phyloP scores from a whole-genome alignment of 148 eudicot species.

The Nepenthes gracilis region DNA sequence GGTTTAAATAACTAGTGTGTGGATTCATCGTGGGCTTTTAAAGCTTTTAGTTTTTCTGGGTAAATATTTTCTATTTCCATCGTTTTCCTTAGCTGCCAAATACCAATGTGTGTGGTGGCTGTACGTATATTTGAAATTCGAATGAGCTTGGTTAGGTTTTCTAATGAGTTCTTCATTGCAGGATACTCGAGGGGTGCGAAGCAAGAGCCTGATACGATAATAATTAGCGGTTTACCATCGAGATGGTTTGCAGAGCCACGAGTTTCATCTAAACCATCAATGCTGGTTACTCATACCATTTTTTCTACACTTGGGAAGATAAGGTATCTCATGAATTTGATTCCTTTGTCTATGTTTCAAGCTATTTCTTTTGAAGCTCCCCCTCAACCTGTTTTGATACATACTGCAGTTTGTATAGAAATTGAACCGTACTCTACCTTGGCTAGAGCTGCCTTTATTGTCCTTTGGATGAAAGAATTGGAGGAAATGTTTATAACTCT shows the following conservation, averaged over 20 bases:
- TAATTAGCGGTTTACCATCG: conserved; percentile 76
- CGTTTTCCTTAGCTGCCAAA: not conserved
- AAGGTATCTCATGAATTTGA: conserved; percentile 26
- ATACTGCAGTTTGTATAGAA: too few relatives aligned
- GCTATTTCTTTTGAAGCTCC: not conserved
- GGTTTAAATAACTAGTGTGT: too few relatives aligned
- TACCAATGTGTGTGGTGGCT: not conserved
- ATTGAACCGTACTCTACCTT: too few relatives aligned
- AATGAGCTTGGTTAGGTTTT: not conserved
- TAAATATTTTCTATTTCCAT: not conserved
- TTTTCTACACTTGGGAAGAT: conserved; percentile 79
- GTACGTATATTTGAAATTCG: not conserved
- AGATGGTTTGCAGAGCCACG: conserved; percentile 93
- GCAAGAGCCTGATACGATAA: conserved; percentile 72
- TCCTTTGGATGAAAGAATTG: too few relatives aligned
- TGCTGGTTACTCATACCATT: conserved; percentile 85
- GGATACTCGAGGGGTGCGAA: conserved; percentile 48
- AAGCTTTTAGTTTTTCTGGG: too few relatives aligned
- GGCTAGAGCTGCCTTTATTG: too few relatives aligned
- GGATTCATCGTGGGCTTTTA: too few relatives aligned
- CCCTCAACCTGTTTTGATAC: too few relatives aligned
- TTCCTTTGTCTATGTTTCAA: not conserved
- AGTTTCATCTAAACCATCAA: conserved; percentile 82
- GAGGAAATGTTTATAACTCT: too few relatives aligned
- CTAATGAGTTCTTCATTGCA: conserved; percentile 7